Conservation (phyloP, 2,329 filamentous ascomycete species). For the Botrytis cinerea region DNA sequence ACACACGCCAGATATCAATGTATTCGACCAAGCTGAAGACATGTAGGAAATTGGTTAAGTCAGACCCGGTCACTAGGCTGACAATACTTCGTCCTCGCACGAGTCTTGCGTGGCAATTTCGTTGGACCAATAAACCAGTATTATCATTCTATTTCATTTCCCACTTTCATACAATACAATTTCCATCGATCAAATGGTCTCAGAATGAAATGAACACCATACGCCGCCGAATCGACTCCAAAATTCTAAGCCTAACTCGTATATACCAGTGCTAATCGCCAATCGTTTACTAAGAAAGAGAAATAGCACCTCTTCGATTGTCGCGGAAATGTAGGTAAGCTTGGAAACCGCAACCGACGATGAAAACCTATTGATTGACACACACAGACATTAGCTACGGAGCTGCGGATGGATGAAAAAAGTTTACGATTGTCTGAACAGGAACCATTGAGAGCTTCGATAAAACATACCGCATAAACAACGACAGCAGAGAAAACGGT, state of each 20-base stretch:
- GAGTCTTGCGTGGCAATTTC: neutral
- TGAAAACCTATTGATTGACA: constrained; percentile 66
- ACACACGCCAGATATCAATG: neutral
- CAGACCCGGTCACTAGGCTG: neutral
- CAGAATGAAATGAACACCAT: constrained; percentile 29
- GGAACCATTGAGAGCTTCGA: constrained; percentile 14
- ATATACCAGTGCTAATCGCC: constrained; percentile 21
- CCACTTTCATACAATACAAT: constrained; percentile 17
- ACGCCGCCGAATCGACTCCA: constrained; percentile 27
- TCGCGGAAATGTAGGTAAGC: constrained; percentile 83
- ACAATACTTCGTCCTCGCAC: neutral
- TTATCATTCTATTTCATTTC: constrained; percentile 14
- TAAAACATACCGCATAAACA: constrained; percentile 78
- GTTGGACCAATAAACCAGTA: neutral
- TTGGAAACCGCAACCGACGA: constrained; percentile 89
- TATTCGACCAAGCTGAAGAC: neutral
- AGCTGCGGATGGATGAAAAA: neutral
- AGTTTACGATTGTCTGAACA: neutral
- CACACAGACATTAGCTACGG: constrained; percentile 5
- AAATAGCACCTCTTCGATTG: constrained; percentile 80
- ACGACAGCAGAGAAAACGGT: constrained; percentile 87
- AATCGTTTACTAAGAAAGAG: constrained; percentile 52
- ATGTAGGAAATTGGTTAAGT: neutral
- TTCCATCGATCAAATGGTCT: neutral
- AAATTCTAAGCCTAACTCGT: constrained; percentile 19